These are phyloP conservation scores for Apiospora marii DNA, from an alignment of 2,329 filamentous ascomycete genomes.

Conservation along the genomic window DNA sequence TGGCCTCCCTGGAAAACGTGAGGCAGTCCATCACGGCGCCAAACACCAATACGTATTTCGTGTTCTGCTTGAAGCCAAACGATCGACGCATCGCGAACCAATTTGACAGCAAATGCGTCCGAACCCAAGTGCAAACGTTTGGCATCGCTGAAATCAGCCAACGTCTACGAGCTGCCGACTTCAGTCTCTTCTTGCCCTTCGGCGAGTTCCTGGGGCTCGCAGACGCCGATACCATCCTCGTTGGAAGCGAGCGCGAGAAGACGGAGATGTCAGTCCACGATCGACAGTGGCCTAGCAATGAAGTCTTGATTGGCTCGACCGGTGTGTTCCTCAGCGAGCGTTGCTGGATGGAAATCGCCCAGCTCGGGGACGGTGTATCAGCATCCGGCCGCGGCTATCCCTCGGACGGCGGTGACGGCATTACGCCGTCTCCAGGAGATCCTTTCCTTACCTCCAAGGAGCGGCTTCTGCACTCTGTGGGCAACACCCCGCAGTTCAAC, in stretches of 20 bases:
- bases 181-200: constrained; percentile 94
- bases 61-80: constrained; percentile 97
- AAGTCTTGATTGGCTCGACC: constrained; percentile 88
- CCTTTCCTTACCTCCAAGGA: constrained; percentile 71
- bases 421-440: constrained; percentile 64
- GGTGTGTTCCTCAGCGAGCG: constrained; percentile 95
- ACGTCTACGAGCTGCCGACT: constrained; percentile 89
- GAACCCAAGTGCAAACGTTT: constrained; percentile 92
- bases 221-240: constrained; percentile 82
- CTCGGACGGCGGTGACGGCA: constrained; percentile 70
- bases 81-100: constrained; percentile 97
- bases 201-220: constrained; percentile 92
- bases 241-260: constrained; percentile 92
- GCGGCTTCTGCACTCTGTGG: constrained; percentile 58
- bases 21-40: constrained; percentile 83
- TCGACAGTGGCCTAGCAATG: constrained; percentile 90
- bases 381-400: constrained; percentile 59
- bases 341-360: constrained; percentile 91
- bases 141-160: constrained; percentile 98
- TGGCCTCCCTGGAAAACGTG: constrained; percentile 88
- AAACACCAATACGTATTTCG: constrained; percentile 91
- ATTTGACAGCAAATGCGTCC: constrained; percentile 98
- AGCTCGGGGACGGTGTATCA: constrained; percentile 70
- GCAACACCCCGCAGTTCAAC: constrained; percentile 67
- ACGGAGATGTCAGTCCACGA: constrained; percentile 91